A percentile compares a stretch with the other conserved stretches of the same genome.
Evolutionary conservation across 306 rosid species (phyloP).

Genomic region (Lithocarpus polystachyus): DNA sequence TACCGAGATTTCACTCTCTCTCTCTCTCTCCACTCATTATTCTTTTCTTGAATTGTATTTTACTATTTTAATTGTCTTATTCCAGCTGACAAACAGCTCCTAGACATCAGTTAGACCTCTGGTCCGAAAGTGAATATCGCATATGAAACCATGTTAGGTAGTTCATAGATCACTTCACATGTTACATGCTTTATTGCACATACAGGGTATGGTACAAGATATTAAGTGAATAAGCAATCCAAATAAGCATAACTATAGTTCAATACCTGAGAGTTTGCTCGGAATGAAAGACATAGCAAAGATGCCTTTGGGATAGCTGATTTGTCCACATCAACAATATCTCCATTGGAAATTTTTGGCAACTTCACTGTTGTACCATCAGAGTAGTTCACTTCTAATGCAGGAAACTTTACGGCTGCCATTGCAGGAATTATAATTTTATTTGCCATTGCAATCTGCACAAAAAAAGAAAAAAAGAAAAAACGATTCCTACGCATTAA

Average conservation of each 20-base stretch:
- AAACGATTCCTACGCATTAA: neutral
- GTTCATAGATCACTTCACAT: neutral
- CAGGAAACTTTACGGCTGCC: conserved; percentile 74
- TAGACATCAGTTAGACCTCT: conserved; percentile 3
- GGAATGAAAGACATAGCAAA: conserved; percentile 74
- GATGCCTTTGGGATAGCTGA: conserved; percentile 54
- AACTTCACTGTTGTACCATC: conserved; percentile 63
- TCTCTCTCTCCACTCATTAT: neutral
- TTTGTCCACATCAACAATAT: conserved; percentile 31
- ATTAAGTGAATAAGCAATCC: neutral
- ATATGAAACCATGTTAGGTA: neutral
- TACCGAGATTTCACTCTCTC: too few relatives aligned
- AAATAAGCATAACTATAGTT: conserved; percentile 11
- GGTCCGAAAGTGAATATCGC: neutral
- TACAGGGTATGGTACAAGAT: neutral
- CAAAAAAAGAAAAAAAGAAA: neutral
- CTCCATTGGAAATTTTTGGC: conserved; percentile 43
- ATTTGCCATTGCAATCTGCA: conserved; percentile 66
- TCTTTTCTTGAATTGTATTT: neutral
- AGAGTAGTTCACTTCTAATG: conserved; percentile 53
- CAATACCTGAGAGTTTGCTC: conserved; percentile 75
- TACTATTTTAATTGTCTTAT: neutral
- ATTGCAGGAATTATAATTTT: conserved; percentile 70
- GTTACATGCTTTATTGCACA: neutral
- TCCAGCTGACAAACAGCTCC: conserved; percentile 1